phyloP scores from a whole-genome alignment of 1,284 basidiomycete genomes.

The Apiotrichum laibachii region DNA sequence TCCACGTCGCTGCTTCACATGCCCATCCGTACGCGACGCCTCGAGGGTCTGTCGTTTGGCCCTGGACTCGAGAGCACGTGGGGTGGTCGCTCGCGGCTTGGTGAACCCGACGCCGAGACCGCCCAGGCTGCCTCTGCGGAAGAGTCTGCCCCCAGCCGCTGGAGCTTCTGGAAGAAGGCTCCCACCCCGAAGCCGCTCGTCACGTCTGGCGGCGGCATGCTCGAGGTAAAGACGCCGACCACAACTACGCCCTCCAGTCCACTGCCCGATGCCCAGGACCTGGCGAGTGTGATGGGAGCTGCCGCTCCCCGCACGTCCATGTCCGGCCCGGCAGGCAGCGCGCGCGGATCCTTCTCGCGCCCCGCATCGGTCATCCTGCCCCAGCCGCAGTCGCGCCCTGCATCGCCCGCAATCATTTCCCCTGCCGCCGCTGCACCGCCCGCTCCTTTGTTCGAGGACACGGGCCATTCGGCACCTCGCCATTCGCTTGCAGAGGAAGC shows the following conservation, averaged over 20 bases:
- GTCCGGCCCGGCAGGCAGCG: not conserved
- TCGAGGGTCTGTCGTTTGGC: slow-evolving; percentile 12
- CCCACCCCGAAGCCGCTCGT: slow-evolving; percentile 35
- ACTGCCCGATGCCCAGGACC: slow-evolving; percentile 1
- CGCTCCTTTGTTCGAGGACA: not conserved
- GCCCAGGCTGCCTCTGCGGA: slow-evolving; percentile 15
- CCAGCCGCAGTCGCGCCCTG: slow-evolving; percentile 6
- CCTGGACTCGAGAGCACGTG: slow-evolving; percentile 29
- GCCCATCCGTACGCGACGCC: slow-evolving; percentile 12
- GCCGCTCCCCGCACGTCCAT: not conserved
- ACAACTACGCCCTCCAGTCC: not conserved
- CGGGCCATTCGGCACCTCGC: not conserved
- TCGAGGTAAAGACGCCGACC: slow-evolving; percentile 43
- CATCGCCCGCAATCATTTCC: slow-evolving; percentile 10
- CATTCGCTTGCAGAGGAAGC: slow-evolving; percentile 11
- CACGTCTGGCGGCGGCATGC: slow-evolving; percentile 47
- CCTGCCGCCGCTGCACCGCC: slow-evolving; percentile 10
- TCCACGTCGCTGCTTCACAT: slow-evolving; percentile 40
- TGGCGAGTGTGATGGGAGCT: too few relatives aligned
- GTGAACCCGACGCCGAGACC: slow-evolving; percentile 38
- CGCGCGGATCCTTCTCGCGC: not conserved
- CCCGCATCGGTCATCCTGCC: not conserved
- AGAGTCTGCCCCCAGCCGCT: slow-evolving; percentile 23
- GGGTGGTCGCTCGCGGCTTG: slow-evolving; percentile 41
- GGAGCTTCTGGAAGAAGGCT: slow-evolving; percentile 47